Base-by-base conservation (phyloP, 441 rosid species). In the Viola pubescens region DNA sequence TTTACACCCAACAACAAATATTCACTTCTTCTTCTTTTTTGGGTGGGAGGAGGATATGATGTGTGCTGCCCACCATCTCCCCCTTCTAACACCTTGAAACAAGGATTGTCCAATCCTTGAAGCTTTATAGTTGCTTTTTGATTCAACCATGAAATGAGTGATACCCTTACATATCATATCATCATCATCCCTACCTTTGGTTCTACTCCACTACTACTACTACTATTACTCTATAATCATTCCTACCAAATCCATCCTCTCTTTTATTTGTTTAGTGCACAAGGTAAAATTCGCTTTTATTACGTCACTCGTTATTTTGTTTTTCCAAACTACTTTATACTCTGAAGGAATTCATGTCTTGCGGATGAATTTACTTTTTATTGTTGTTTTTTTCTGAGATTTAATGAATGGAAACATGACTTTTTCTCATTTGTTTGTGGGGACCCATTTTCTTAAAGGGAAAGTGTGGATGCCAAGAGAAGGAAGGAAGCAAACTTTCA, bases 401-500 rank as follows among this genome's bases (percentile, higher is more conserved):
- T 26, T 26, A 1, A 9, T 43, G 34, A 26, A 26, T 26, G 34
- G 2, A 26, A 4, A 5, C 5, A 37, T n/a, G 41, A 58, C 61
- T 70, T 64, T 60, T 59, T 55, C 57, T 34, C 43, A 13, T 48
- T 48, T 43, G 41, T 44, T 46, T 46, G 52, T 9, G 65, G 51
- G 75, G 69, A 60, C 52, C 56, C 65, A n/a, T 54, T 54, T 43
- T 60, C 45, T 49, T 43, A 60, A 64, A 74, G 58, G 53, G 57
- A 4, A 65, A 55, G 54, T 9, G 62, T 53, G 72, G 45, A 4
- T 54, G 54, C 51, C 44, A 38, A 37, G 70, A 51, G 53, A 44
- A 57, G 65, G 61, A 49, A 67, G 62, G 63, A 54, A 64, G 70
- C 54, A 60, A 63, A 63, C 53, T 67, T 58, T 52, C 57, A 52